Evolutionary conservation across 2,329 filamentous ascomycete genomes (phyloP).

Genomic region (Xenoacremonium recifei): DNA sequence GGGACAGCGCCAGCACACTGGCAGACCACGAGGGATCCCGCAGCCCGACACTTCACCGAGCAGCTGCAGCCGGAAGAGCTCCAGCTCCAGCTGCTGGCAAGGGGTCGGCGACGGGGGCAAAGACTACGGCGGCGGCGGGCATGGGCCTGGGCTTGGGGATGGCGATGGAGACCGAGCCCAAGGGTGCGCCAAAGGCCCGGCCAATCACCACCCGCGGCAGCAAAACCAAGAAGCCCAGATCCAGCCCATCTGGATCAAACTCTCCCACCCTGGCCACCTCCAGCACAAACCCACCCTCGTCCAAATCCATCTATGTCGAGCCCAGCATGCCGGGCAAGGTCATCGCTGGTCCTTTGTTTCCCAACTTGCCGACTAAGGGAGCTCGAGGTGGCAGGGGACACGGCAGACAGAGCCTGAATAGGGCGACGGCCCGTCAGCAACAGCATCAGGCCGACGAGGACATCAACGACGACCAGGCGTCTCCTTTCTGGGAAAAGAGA

Average conservation of each 20-base stretch:
- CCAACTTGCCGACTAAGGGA: slow-evolving; percentile 29
- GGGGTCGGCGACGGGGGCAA: slow-evolving; percentile 3
- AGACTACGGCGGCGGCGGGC: slow-evolving; percentile 1
- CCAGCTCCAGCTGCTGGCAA: too few species aligned
- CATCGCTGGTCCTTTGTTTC: slow-evolving; percentile 30
- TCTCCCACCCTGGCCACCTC: slow-evolving; percentile 29
- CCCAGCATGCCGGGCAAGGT: slow-evolving; percentile 42
- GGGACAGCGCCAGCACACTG: neutral
- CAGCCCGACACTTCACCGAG: too few species aligned
- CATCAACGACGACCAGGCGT: slow-evolving; percentile 30
- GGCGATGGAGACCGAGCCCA: slow-evolving; percentile 27
- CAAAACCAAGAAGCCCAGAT: slow-evolving; percentile 33
- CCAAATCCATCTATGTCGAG: slow-evolving; percentile 18
- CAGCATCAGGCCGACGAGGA: too few species aligned
- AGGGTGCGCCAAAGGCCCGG: slow-evolving; percentile 37
- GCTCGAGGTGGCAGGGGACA: slow-evolving; percentile 26
- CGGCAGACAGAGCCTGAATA: slow-evolving; percentile 26
- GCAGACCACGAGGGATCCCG: too few species aligned
- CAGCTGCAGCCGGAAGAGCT: too few species aligned
- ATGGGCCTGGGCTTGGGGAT: neutral
- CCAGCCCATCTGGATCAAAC: slow-evolving; percentile 37
- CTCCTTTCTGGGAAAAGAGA: slow-evolving; percentile 33
- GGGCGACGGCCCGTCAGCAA: too few species aligned
- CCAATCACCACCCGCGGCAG: slow-evolving; percentile 41
- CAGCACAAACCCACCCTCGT: slow-evolving; percentile 10